Evolutionary conservation across 2,329 filamentous ascomycete species (phyloP), one percentile per base, ranked within the genome.

Genomic region (Sclerotinia subarctica): DNA sequence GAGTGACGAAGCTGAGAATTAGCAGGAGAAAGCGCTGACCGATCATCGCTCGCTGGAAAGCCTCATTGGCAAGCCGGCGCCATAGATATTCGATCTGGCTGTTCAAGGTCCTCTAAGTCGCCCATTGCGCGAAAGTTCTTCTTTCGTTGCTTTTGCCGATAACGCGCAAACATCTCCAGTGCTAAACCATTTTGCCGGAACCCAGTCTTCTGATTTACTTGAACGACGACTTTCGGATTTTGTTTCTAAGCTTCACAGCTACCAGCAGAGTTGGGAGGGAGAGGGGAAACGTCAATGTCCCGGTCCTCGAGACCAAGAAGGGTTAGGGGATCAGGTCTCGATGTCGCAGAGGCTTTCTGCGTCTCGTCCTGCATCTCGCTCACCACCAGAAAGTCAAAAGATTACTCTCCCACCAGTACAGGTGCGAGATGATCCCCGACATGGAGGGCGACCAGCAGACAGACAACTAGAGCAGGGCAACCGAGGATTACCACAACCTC

Each of bases 291-390:
- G 82, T 86, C 86, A 82, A 88, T 88, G 86, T 84, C 79, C 82
- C 78, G 82, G 81, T 81, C 80, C 79, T 80, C 79, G 79, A 78
- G 81, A 80, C 80, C 79, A 80, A 77, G 80, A 79, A 79, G 78
- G 80, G 78, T 80, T 79, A 82, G 84, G 85, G 82, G 84, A 85
- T 80, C 82, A 82, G 83, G 80, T 80, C 81, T 84, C 85, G 81
- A 89, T 89, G 87, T 88, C 86, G 81, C 85, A 87, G 82, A 84
- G 82, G 81, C 83, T 82, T 76, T 79, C 82, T 82, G 81, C 81
- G 79, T 80, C 84, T 84, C 82, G 80, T 78, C 82, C 85, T 82
- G 79, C 81, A 78, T 84, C 84, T 79, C 83, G 80, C 69, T 77
- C 76, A 72, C 73, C 76, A 70, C 57, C 74, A 71, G 76, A 77